phyloP scores from a whole-genome alignment of 2,329 filamentous ascomycete species.

The Aspergillus tamarii region DNA sequence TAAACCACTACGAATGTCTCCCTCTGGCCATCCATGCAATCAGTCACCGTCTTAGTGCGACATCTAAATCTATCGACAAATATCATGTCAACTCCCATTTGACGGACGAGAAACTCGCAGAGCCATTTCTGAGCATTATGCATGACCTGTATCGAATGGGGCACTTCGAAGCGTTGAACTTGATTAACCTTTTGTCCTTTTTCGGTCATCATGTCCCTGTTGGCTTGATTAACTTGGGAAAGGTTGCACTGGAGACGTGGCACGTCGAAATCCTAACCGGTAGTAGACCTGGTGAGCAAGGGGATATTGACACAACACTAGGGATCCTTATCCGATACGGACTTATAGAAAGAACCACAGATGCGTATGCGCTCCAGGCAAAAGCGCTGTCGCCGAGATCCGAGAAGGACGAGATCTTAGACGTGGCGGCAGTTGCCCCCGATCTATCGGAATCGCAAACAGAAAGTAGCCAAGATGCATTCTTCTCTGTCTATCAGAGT shows the following conservation, averaged over 20 bases:
- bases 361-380: conserved; percentile 32
- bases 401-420: conserved; percentile 26
- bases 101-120: conserved; percentile 58
- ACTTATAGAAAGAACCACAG: conserved; percentile 46
- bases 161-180: conserved; percentile 61
- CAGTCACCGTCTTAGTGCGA: conserved; percentile 63
- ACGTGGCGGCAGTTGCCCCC: conserved; percentile 26
- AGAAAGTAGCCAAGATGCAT: conserved; percentile 40
- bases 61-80: conserved; percentile 62
- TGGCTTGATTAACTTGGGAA: conserved; percentile 64
- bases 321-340: conserved; percentile 51
- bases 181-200: conserved; percentile 68
- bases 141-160: conserved; percentile 46
- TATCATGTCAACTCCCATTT: conserved; percentile 61
- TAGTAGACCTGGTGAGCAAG: conserved; percentile 36
- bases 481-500: conserved; percentile 34
- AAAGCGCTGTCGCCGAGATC: conserved; percentile 23
- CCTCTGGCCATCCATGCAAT: conserved; percentile 71
- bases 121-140: conserved; percentile 53
- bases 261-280: conserved; percentile 44
- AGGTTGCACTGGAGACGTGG: conserved; percentile 34
- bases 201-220: conserved; percentile 68
- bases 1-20: conserved; percentile 65
- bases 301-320: conserved; percentile 51
- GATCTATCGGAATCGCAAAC: conserved; percentile 39